Conservation (phyloP, 2,329 filamentous ascomycete species). For the Fusarium subtropicale region DNA sequence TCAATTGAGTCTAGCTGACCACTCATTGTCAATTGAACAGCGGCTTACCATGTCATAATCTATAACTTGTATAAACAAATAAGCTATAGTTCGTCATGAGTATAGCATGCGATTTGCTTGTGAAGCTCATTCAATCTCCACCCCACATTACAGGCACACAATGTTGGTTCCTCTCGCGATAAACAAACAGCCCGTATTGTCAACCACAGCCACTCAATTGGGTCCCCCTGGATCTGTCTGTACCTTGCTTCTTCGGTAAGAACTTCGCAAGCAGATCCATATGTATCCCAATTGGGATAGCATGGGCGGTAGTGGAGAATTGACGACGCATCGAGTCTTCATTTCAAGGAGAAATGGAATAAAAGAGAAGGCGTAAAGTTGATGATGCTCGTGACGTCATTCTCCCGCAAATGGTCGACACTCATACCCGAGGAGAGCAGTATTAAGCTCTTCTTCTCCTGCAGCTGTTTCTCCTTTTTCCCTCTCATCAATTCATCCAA, state of each 20-base stretch:
- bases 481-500: neutral
- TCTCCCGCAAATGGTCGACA: slow-evolving; percentile 30
- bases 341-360: slow-evolving; percentile 24
- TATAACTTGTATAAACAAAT: neutral
- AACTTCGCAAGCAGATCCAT: slow-evolving; percentile 2
- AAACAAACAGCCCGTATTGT: slow-evolving; percentile 1
- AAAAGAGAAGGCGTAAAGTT: slow-evolving; percentile 3
- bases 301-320: slow-evolving; percentile 22
- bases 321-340: slow-evolving; percentile 24
- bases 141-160: slow-evolving; percentile 15
- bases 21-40: neutral
- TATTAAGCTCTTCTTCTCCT: slow-evolving; percentile 36
- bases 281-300: slow-evolving; percentile 15
- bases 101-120: neutral
- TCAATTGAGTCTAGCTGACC: neutral
- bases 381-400: slow-evolving; percentile 43
- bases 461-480: neutral
- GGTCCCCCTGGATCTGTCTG: neutral
- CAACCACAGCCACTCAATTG: slow-evolving; percentile 22
- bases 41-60: neutral
- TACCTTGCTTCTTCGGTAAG: slow-evolving; percentile 22
- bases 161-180: neutral
- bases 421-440: neutral
- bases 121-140: neutral
- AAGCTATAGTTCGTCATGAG: neutral